Base-by-base conservation (phyloP, 2,329 filamentous ascomycete genomes). In the Pezicula neosporulosa region DNA sequence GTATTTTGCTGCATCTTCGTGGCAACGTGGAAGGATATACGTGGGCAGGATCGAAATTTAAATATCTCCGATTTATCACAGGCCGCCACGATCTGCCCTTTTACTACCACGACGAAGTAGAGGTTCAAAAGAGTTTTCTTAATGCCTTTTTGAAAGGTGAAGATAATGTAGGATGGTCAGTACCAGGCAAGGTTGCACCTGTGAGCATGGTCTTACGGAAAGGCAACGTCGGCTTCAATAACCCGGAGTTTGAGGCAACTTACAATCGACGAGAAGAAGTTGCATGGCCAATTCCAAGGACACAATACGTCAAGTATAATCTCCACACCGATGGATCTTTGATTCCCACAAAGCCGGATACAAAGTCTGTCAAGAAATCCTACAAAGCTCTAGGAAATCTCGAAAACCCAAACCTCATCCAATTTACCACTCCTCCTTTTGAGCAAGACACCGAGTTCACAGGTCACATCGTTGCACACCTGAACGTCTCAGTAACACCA, bases 51-150 rank as follows among this genome's bases (percentile, higher is more conserved):
- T 88, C 85, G 0, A 73, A 82, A 52, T 71, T 83, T 54, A 89
- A 89, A 64, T 90, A 85, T 57, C 72, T 89, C 0, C 78, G 85
- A 6, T 82, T 88, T 63, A 85, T 89, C 61, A 83, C 80, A 0
- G 86, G 86, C 2, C 76, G 86, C 0, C 86, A 90, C 55, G 86
- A 89, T 59, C 71, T 89, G 2, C 86, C 86, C 0, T 89, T 89
- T 64, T 90, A 88, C 68, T 87, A 88, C 62, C 66, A 77, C 1
- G 81, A 88, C 44, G 82, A 88, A 55, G 85, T 87, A 0, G 81
- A 86, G 54, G 59, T 89, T 0, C 86, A 89, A 61, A 75, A 73
- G 44, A 81, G 78, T 57, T 90, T 90, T 64, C 70, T 89, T 0
- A 82, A 88, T 53, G 85, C 85, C 0, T 90, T 90, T 61, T 74